Conservation (phyloP, 208 protist genomes). For the Balamuthia mandrillaris region DNA sequence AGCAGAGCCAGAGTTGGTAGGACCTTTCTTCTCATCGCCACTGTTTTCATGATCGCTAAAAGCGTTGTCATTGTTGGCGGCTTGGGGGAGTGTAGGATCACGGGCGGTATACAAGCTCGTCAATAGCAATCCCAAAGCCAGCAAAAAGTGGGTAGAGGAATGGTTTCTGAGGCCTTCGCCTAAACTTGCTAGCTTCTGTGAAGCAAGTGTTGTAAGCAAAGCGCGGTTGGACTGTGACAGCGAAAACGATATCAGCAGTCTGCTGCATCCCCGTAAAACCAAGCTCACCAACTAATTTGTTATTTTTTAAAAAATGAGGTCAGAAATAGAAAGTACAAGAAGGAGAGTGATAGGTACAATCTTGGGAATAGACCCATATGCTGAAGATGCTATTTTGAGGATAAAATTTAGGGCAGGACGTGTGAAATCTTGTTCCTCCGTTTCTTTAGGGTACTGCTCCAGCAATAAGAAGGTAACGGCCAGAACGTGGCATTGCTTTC, state of each 20-base stretch:
- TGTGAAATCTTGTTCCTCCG: slow-evolving; percentile 33
- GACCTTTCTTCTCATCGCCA: not conserved
- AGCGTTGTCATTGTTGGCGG: not conserved
- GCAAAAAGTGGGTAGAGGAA: not conserved
- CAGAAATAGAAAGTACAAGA: not conserved
- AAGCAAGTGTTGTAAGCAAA: not conserved
- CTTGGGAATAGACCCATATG: not conserved
- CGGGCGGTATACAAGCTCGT: slow-evolving; percentile 25
- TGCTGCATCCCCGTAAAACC: not conserved
- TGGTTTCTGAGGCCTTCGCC: not conserved
- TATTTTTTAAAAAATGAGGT: not conserved
- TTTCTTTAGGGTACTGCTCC: slow-evolving; percentile 33
- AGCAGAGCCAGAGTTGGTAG: not conserved
- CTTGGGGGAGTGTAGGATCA: not conserved
- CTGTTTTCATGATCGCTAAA: not conserved
- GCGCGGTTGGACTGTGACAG: slow-evolving; percentile 9
- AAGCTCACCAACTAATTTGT: not conserved
- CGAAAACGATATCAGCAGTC: slow-evolving; percentile 27
- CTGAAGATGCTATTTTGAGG: not conserved
- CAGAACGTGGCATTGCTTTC: not conserved
- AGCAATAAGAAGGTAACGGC: not conserved
- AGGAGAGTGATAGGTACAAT: not conserved
- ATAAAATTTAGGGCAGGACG: not conserved
- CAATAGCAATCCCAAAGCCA: not conserved
- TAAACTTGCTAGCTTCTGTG: not conserved